Base-by-base conservation (phyloP, 495 filamentous ascomycete species). In the Talaromyces borbonicus region DNA sequence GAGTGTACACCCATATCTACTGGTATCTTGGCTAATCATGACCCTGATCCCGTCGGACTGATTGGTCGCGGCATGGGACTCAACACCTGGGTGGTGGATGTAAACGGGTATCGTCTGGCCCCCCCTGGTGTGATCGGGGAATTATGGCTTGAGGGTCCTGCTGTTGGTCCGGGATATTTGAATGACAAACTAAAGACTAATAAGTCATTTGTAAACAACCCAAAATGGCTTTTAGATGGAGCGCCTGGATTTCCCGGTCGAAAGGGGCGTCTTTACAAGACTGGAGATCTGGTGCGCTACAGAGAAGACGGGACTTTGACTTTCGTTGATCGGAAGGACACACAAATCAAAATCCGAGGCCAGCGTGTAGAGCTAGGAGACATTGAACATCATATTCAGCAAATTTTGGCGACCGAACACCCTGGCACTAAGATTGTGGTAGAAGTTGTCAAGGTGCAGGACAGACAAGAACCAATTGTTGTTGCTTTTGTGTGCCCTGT, bases 311-410 rank as follows among this genome's bases (percentile, higher is more conserved):
- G 73, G 1, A 53, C 55, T 7, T 53, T 77, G 18, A 48, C 53
- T 18, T 74, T 72, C 49, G 53, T 77, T 1, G 73, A 72, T 2
- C 59, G 75, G 5, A 66, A 68, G 30, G 75, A 79, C 41, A 58
- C 65, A 11, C 71, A 75, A 50, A 65, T 73, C 12, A 79, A 78
- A 56, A 43, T 79, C 0, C 60, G 62, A 5, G 75, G 75, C 4
- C 73, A 77, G 49, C 57, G 74, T 6, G 61, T 79, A 19, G 75
- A 79, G 51, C 52, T 77, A 8, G 66, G 59, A n/a, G 74, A 78
- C 41, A 65, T 78, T 24, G 74, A 78, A 54, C 61, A 70, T 47
- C 65, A 71, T 5, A 74, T 74, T 8, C 73, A n/a, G n/a, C n/a
- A n/a, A n/a, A n/a, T n/a, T n/a, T n/a, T n/a, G n/a, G n/a, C n/a